Evolutionary conservation across 2,329 filamentous ascomycete species (phyloP).

Genomic region (Cyphellophora attinorum): DNA sequence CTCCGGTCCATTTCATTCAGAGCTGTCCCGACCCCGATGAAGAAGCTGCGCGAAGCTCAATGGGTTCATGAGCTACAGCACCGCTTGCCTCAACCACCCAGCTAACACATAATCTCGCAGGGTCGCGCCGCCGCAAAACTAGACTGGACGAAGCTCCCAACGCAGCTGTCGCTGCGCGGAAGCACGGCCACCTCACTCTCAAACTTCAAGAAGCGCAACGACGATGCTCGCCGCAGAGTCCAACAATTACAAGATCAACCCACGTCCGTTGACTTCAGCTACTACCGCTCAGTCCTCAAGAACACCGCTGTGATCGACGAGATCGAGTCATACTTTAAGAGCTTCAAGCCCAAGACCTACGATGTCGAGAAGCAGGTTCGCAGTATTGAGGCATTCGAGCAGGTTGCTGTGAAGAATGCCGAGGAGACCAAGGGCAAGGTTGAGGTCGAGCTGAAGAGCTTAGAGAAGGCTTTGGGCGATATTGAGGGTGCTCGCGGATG

Average conservation of each 20-base stretch:
- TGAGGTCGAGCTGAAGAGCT: constrained; percentile 85
- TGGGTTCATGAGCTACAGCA: no score
- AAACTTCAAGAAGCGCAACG: constrained; percentile 99
- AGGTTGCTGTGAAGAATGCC: constrained; percentile 92
- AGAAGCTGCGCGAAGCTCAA: no score
- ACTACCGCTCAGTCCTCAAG: constrained; percentile 89
- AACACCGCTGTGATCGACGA: constrained; percentile 93
- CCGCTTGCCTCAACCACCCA: not conserved
- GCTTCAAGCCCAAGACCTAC: constrained; percentile 88
- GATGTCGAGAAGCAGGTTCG: constrained; percentile 91
- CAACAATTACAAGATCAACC: constrained; percentile 73
- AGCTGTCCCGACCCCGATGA: no score
- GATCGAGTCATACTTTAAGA: constrained; percentile 90
- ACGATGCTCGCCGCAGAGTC: constrained; percentile 92
- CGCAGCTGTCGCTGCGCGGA: constrained; percentile 90
- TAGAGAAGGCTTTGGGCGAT: constrained; percentile 91
- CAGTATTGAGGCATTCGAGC: constrained; percentile 96
- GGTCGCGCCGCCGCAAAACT: constrained; percentile 98
- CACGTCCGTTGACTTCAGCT: constrained; percentile 79
- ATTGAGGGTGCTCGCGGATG: constrained; percentile 94
- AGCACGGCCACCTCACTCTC: constrained; percentile 85
- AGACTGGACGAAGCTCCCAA: constrained; percentile 94
- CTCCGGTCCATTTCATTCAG: no score
- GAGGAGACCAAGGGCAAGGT: constrained; percentile 95
- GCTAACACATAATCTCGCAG: constrained; percentile 39